These are phyloP conservation scores for Rhizopus microsporus DNA, from an alignment of 371 early-diverging fungal genomes.

Conservation along the genomic window DNA sequence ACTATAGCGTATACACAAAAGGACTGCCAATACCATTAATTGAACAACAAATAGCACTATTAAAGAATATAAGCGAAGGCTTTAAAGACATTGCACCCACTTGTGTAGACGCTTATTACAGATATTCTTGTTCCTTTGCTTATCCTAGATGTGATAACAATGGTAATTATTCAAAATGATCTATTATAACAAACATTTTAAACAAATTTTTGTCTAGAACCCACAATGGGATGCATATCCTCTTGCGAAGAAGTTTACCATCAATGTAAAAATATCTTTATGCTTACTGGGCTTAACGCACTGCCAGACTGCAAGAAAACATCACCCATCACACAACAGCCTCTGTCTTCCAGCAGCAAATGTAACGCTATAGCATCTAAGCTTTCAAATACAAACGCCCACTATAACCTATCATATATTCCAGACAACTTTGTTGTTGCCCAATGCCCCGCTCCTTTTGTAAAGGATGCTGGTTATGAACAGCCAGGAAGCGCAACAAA, in stretches of 20 bases:
- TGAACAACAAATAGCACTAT: slow-evolving; percentile 23
- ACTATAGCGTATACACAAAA: slow-evolving; percentile 37
- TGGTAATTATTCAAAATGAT: slow-evolving; percentile 11
- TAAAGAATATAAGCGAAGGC: slow-evolving; percentile 8
- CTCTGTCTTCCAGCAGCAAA: slow-evolving; percentile 32
- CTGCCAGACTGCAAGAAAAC: slow-evolving; percentile 51
- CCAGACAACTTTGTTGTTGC: slow-evolving; percentile 32
- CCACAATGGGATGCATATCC: slow-evolving; percentile 48
- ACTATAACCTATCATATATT: slow-evolving; percentile 27
- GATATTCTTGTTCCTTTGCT: slow-evolving; percentile 39
- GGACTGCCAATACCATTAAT: slow-evolving; percentile 20
- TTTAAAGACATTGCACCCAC: slow-evolving; percentile 27
- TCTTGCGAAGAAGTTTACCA: slow-evolving; percentile 41
- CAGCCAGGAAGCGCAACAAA: slow-evolving; percentile 20
- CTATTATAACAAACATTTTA: slow-evolving; percentile 1
- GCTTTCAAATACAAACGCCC: slow-evolving; percentile 17
- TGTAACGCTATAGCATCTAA: slow-evolving; percentile 45
- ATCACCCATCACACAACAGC: slow-evolving; percentile 25
- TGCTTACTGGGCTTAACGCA: slow-evolving; percentile 28
- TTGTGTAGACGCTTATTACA: slow-evolving; percentile 44
- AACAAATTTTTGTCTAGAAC: slow-evolving; percentile 3
- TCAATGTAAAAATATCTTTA: slow-evolving; percentile 42
- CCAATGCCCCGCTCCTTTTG: slow-evolving; percentile 43
- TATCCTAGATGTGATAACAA: slow-evolving; percentile 37
- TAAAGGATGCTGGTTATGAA: slow-evolving; percentile 30